A percentile compares a stretch with the other conserved stretches of the same genome.
phyloP scores from a whole-genome alignment of 2,329 filamentous ascomycete species.

The Trichoderma arundinaceum region DNA sequence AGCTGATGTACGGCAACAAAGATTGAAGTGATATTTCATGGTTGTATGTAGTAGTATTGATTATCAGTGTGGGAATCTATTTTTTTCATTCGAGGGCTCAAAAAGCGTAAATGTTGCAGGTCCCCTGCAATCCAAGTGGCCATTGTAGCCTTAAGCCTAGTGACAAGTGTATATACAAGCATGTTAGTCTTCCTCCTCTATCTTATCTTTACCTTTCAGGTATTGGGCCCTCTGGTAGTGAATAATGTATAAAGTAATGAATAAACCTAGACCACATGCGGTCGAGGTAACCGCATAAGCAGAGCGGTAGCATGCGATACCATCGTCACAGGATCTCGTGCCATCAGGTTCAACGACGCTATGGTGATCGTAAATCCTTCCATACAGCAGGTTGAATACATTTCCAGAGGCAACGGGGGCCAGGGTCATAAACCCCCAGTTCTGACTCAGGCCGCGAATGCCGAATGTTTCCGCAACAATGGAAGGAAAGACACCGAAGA shows the following conservation, averaged over 20 bases:
- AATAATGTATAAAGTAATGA: constrained; percentile 74
- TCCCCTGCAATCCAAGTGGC: no score
- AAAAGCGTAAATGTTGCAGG: background rate
- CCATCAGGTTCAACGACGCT: constrained; percentile 71
- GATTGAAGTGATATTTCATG: no score
- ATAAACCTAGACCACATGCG: constrained; percentile 71
- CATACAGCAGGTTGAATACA: constrained; percentile 91
- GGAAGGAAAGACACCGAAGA: constrained; percentile 93
- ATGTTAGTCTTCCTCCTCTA: constrained; percentile 29
- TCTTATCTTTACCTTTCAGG: constrained; percentile 41
- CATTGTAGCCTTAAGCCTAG: background rate
- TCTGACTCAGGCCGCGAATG: constrained; percentile 85
- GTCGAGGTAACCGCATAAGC: constrained; percentile 82
- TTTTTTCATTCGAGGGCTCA: background rate
- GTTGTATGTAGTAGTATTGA: background rate
- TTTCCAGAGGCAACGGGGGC: constrained; percentile 88
- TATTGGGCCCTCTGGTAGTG: constrained; percentile 57
- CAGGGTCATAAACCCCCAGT: constrained; percentile 95
- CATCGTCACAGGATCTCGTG: constrained; percentile 75
- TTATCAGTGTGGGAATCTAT: background rate
- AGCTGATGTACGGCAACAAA: no score
- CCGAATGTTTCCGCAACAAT: constrained; percentile 91
- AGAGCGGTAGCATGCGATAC: constrained; percentile 77
- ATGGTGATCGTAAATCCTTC: constrained; percentile 80
- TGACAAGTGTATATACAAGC: background rate